Conservation (phyloP, 805 yeast species). For the Myxozyma sirexii region DNA sequence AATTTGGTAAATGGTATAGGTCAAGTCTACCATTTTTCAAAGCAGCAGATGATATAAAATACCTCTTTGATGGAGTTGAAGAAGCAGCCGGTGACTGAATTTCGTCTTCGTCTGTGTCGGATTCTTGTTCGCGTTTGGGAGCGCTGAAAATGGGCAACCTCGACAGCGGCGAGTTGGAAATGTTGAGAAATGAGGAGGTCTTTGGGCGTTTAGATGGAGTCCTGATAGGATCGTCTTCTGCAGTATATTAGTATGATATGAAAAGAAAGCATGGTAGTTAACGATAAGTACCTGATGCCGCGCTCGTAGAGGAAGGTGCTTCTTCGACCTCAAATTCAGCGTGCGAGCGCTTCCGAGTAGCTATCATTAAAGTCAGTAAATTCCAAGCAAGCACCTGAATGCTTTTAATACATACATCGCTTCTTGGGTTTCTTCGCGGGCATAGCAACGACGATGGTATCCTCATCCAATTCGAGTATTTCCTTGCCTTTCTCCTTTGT, state of each 20-base stretch:
- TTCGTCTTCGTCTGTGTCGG: conserved; percentile 1
- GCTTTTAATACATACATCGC: neutral
- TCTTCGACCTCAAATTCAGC: too few species aligned
- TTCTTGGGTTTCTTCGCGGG: neutral
- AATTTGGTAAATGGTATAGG: neutral
- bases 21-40: neutral
- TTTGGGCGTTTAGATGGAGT: neutral
- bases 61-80: neutral
- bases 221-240: neutral
- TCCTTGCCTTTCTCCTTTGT: too few species aligned
- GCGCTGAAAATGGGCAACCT: neutral
- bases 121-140: neutral
- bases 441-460: neutral
- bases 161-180: neutral
- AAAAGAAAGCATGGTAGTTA: neutral
- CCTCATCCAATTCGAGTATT: too few species aligned
- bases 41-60: neutral
- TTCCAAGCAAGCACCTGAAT: too few species aligned
- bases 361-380: too few species aligned
- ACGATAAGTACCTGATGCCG: neutral
- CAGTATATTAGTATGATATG: neutral
- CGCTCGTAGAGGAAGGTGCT: too few species aligned
- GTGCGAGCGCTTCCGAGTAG: neutral
- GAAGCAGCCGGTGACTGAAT: neutral
- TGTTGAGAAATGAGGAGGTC: neutral